Evolutionary conservation across 225 moss, liverwort and hornwort genomes (phyloP).

Genomic region (Polytrichum formosum): DNA sequence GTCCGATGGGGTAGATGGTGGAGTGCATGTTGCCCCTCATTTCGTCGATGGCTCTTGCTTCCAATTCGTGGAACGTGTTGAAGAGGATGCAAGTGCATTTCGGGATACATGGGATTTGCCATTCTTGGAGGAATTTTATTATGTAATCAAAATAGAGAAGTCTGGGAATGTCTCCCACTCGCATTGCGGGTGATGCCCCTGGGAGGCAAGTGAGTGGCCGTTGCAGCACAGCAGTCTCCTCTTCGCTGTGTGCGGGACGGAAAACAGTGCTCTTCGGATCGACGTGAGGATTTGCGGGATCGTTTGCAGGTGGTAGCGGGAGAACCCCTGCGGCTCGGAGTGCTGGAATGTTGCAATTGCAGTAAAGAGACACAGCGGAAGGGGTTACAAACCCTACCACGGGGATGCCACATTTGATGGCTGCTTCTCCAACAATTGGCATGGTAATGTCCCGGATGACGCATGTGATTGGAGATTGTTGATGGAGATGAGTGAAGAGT

Average conservation of each 20-base stretch:
- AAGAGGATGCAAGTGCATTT: constrained; percentile 15
- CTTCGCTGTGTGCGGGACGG: constrained; percentile 5
- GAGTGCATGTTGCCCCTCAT: not conserved
- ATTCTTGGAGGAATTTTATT: not conserved
- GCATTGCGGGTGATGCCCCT: constrained; percentile 16
- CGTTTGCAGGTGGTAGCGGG: constrained; percentile 22
- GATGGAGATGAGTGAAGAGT: constrained; percentile 11
- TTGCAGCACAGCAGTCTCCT: constrained; percentile 11
- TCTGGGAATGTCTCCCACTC: constrained; percentile 22
- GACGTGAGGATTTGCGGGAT: not conserved
- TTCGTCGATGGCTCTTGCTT: constrained; percentile 15
- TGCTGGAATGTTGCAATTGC: not conserved
- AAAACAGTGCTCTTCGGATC: not conserved
- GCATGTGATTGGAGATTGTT: constrained; percentile 14
- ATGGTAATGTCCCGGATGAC: constrained; percentile 24
- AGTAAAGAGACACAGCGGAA: constrained; percentile 24
- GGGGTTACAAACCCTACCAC: constrained; percentile 21
- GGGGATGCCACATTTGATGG: constrained; percentile 24
- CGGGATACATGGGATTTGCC: not conserved
- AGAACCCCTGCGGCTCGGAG: constrained; percentile 6
- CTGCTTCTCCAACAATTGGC: not conserved
- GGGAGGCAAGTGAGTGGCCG: constrained; percentile 3
- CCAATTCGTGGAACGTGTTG: constrained; percentile 20
- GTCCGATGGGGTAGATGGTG: constrained; percentile 14
- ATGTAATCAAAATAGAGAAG: not conserved